Conservation (phyloP, 345 rosid species). For the Eucalyptus melliodora region DNA sequence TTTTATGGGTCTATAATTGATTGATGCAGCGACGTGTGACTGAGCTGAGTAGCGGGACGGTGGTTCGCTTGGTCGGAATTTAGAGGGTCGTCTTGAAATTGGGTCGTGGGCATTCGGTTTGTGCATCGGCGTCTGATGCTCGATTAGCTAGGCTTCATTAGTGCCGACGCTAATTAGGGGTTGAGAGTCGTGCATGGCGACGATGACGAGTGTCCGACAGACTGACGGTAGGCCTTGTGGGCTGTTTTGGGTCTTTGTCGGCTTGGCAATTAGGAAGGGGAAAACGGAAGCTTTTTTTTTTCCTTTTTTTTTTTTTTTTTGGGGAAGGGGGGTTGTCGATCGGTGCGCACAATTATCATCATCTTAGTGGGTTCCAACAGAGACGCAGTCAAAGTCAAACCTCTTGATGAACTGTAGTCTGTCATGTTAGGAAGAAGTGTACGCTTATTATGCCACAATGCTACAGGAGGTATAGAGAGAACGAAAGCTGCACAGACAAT, state of each 20-base stretch:
- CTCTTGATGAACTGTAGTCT: background rate
- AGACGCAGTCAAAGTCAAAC: background rate
- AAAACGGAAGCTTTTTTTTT: background rate
- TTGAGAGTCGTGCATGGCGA: background rate
- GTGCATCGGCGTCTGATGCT: background rate
- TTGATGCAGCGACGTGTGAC: no score
- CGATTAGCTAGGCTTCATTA: background rate
- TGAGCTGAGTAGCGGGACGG: background rate
- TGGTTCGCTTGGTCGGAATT: background rate
- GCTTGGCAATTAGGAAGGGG: background rate
- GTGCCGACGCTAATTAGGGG: background rate
- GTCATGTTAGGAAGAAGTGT: background rate
- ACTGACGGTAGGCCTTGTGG: background rate
- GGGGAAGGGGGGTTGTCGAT: background rate
- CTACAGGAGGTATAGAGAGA: background rate
- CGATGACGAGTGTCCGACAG: background rate
- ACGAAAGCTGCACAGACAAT: background rate
- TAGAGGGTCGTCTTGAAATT: background rate
- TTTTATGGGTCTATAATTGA: background rate
- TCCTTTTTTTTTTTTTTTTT: no score
- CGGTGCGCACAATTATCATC: background rate
- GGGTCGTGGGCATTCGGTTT: background rate
- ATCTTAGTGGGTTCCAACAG: background rate
- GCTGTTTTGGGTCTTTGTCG: background rate
- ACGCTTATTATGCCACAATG: background rate